These are phyloP conservation scores for Cladosporium phlei DNA, from an alignment of 2,329 filamentous ascomycete genomes.

Conservation along the genomic window DNA sequence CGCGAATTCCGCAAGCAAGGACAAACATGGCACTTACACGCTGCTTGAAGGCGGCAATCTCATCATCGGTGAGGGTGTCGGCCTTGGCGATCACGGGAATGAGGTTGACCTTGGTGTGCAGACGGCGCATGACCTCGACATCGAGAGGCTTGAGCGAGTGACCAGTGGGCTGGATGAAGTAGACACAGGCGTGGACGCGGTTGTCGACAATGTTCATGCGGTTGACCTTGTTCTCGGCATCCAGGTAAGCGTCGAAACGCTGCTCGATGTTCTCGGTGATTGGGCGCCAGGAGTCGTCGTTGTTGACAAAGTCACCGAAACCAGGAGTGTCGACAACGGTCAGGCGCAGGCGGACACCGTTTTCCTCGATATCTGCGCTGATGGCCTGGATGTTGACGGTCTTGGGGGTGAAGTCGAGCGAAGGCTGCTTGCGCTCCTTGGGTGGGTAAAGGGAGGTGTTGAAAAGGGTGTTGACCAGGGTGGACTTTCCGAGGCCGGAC, in stretches of 20 bases:
- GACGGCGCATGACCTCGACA: conserved; percentile 97
- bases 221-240: conserved; percentile 99
- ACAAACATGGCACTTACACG: conserved; percentile 62
- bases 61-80: conserved; percentile 95
- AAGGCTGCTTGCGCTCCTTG: conserved; percentile 96
- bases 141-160: conserved; percentile 98
- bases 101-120: conserved; percentile 99
- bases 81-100: conserved; percentile 99
- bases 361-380: conserved; percentile 78
- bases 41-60: conserved; percentile 90
- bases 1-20: too few species aligned
- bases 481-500: conserved; percentile 98
- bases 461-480: conserved; percentile 97
- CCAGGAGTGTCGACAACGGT: conserved; percentile 97
- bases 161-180: conserved; percentile 98
- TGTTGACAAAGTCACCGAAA: conserved; percentile 99
- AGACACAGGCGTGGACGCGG: conserved; percentile 96
- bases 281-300: conserved; percentile 97
- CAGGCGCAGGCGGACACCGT: conserved; percentile 89
- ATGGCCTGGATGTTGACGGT: conserved; percentile 52
- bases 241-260: conserved; percentile 95
- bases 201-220: conserved; percentile 99
- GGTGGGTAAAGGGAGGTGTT: conserved; percentile 98
- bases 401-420: conserved; percentile 97
- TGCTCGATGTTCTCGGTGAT: conserved; percentile 99